Conservation (phyloP, 2,329 filamentous ascomycete species). For the Ceratocystis cubensis region DNA sequence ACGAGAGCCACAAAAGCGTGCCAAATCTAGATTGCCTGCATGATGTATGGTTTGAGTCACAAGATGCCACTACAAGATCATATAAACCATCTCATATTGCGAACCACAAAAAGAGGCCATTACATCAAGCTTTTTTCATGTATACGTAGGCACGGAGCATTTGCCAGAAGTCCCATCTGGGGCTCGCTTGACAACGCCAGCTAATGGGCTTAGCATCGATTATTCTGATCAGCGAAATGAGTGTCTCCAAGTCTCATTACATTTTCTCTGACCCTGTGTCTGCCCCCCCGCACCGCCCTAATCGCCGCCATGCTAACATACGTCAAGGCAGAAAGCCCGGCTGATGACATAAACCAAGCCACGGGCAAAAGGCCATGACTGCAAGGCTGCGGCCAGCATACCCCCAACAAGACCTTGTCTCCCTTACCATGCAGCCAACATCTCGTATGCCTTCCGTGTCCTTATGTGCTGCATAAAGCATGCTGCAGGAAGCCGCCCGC, state of each 20-base stretch:
- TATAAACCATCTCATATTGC: no score
- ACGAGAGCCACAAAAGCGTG: neutral
- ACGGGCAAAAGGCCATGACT: neutral
- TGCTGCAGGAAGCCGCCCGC: neutral
- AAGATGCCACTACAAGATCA: neutral
- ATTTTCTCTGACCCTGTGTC: no score
- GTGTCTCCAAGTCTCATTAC: no score
- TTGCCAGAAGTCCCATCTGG: no score
- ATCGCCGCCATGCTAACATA: neutral
- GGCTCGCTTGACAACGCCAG: no score
- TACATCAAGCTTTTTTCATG: no score
- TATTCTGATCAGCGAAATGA: no score
- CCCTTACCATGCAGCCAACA: neutral
- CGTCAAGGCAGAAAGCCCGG: neutral
- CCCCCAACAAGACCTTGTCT: neutral
- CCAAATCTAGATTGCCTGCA: neutral
- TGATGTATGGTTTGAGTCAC: neutral
- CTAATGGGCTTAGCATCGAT: no score
- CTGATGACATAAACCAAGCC: constrained; percentile 3
- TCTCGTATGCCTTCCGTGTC: constrained; percentile 1
- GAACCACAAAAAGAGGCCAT: no score
- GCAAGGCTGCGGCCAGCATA: neutral
- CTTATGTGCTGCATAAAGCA: constrained; percentile 1
- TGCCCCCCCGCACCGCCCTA: no score
- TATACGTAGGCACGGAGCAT: no score